Percentiles rank a stretch among this genome's conserved stretches.
phyloP scores from a whole-genome alignment of 139 green algal species.

The Picochlorum costavermella region DNA sequence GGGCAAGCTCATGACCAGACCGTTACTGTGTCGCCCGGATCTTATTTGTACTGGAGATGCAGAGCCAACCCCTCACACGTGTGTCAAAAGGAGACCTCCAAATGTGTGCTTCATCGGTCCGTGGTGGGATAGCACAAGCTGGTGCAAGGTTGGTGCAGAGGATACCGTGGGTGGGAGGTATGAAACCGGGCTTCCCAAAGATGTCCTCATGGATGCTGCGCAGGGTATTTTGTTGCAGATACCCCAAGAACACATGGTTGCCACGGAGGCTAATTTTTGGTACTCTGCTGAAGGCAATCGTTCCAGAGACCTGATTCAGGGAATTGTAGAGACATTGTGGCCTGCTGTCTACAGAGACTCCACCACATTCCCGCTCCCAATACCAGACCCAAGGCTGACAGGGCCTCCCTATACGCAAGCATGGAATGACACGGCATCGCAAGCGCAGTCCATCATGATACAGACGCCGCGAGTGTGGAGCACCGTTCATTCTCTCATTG shows the following conservation, averaged over 20 bases:
- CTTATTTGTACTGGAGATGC: not conserved
- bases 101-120: conserved; percentile 4
- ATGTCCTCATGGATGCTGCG: conserved; percentile 2
- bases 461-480: conserved; percentile 4
- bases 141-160: conserved; percentile 3
- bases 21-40: not conserved
- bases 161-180: not conserved
- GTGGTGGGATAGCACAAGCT: conserved; percentile 3
- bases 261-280: not conserved
- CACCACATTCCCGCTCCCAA: not conserved
- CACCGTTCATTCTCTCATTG: not conserved
- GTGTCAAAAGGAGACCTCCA: not conserved
- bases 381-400: not conserved
- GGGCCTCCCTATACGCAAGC: not conserved
- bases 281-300: not conserved
- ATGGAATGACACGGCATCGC: not conserved
- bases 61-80: not conserved
- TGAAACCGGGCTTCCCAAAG: not conserved
- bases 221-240: not conserved
- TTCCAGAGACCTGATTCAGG: not conserved
- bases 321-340: conserved; percentile 2
- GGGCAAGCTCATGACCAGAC: not conserved
- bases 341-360: not conserved
- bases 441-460: not conserved
- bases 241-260: conserved; percentile 2